Percentiles rank a stretch among this genome's conserved stretches.
Conservation (phyloP, 805 yeast genomes). For the Cyberlindnera euphorbiae region DNA sequence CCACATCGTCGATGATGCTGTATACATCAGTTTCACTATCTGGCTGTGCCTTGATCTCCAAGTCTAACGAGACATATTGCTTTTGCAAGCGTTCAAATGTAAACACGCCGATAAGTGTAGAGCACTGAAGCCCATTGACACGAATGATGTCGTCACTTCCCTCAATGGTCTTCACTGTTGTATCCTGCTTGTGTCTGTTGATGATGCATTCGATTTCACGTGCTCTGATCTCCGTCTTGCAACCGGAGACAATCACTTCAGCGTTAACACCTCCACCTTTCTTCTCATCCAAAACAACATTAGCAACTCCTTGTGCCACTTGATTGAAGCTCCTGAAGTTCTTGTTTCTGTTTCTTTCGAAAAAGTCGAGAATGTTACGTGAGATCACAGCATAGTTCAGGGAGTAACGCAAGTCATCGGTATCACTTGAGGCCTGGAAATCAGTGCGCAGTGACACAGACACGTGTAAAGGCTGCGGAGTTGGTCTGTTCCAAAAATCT, state of each 20-base stretch:
- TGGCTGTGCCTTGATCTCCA: constrained; percentile 40
- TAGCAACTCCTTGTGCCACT: constrained; percentile 43
- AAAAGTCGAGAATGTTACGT: constrained; percentile 51
- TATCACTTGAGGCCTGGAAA: constrained; percentile 66
- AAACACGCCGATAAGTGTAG: constrained; percentile 89
- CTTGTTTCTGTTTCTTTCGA: constrained; percentile 36
- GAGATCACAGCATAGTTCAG: constrained; percentile 86
- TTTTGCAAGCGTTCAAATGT: constrained; percentile 80
- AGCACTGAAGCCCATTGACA: constrained; percentile 50
- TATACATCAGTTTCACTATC: constrained; percentile 24
- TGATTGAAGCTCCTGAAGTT: constrained; percentile 33
- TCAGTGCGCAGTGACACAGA: constrained; percentile 60
- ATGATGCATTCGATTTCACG: constrained; percentile 40
- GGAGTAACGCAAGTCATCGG: constrained; percentile 78
- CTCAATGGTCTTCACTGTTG: constrained; percentile 10
- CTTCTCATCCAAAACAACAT: constrained; percentile 38
- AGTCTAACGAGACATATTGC: constrained; percentile 66
- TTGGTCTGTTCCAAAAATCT: constrained; percentile 69
- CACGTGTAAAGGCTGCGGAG: constrained; percentile 60
- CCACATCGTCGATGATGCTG: constrained; percentile 45
- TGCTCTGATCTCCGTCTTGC: constrained; percentile 58
- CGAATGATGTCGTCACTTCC: constrained; percentile 22
- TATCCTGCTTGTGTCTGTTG: constrained; percentile 27
- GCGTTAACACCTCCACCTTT: constrained; percentile 47
- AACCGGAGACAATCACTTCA: constrained; percentile 36